Percentiles rank a stretch among this genome's conserved stretches.
Evolutionary conservation across 352 stramenopile genomes (phyloP).

Genomic region (Phytophthora constricta): DNA sequence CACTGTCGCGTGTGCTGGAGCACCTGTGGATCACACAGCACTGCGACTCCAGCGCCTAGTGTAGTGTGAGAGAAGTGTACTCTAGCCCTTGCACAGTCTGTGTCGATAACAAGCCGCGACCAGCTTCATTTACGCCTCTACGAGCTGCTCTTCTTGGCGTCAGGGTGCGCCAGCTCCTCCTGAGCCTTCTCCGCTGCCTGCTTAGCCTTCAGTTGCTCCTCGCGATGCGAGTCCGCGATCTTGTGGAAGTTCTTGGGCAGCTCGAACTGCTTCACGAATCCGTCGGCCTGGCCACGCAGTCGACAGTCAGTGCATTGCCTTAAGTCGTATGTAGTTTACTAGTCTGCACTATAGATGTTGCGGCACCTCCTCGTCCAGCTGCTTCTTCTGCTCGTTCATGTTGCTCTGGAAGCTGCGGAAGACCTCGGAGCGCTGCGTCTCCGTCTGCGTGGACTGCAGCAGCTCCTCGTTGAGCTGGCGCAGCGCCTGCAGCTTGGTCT

Average conservation of each 20-base stretch:
- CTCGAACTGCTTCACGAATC: slow-evolving; percentile 83
- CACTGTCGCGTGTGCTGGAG: slow-evolving; percentile 91
- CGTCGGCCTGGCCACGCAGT: slow-evolving; percentile 44
- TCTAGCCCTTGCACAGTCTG: slow-evolving; percentile 37
- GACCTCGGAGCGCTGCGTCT: slow-evolving; percentile 59
- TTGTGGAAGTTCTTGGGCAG: slow-evolving; percentile 70
- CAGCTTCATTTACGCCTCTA: slow-evolving; percentile 6
- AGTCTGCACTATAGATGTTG: no score
- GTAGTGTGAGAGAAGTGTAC: slow-evolving; percentile 43
- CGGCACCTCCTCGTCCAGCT: slow-evolving; percentile 64
- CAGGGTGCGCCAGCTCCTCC: slow-evolving; percentile 17
- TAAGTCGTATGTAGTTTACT: no score
- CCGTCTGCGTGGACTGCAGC: slow-evolving; percentile 61
- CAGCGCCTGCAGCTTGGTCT: slow-evolving; percentile 68
- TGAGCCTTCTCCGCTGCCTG: slow-evolving; percentile 24
- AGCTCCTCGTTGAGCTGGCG: slow-evolving; percentile 63
- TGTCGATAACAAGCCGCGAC: slow-evolving; percentile 20
- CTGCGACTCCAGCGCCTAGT: slow-evolving; percentile 39
- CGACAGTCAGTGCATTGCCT: no score
- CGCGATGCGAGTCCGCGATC: slow-evolving; percentile 61
- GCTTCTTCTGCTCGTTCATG: slow-evolving; percentile 68
- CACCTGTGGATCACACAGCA: slow-evolving; percentile 96
- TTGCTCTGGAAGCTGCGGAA: slow-evolving; percentile 60
- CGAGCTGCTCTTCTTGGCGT: slow-evolving; percentile 13
- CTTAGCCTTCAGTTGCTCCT: slow-evolving; percentile 43